phyloP scores from a whole-genome alignment of 1,284 basidiomycete genomes.

The Trichosporon ovoides region DNA sequence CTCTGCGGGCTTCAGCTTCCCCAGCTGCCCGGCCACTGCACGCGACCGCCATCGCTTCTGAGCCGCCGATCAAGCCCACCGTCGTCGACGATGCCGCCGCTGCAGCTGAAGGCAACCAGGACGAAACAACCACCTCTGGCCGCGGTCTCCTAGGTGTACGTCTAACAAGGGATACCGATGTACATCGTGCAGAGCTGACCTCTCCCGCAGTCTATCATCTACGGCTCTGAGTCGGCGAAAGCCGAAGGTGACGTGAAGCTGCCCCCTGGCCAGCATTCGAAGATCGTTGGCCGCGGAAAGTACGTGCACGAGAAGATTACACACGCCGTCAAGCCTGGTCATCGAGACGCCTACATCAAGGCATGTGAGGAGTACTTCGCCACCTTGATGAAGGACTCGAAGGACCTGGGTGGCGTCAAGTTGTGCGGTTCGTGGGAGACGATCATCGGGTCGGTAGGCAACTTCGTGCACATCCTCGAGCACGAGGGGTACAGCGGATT shows the following conservation, averaged over 20 bases:
- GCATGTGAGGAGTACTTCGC: constrained; percentile 78
- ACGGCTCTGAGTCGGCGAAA: constrained; percentile 79
- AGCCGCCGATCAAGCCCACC: not conserved
- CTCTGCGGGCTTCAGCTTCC: not conserved
- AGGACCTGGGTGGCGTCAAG: constrained; percentile 66
- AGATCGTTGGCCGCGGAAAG: constrained; percentile 76
- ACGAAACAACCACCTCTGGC: not conserved
- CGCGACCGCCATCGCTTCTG: constrained; percentile 6
- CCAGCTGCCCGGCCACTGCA: constrained; percentile 9
- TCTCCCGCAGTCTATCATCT: constrained; percentile 53
- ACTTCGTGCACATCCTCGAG: constrained; percentile 69
- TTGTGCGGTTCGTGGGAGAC: constrained; percentile 86
- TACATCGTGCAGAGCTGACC: constrained; percentile 9
- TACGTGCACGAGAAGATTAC: constrained; percentile 76
- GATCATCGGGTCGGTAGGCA: constrained; percentile 74
- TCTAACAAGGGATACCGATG: constrained; percentile 5
- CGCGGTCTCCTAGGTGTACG: not conserved
- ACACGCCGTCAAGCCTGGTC: constrained; percentile 75
- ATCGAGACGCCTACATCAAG: constrained; percentile 71
- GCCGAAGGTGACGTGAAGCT: constrained; percentile 66
- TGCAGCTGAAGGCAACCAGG: not conserved
- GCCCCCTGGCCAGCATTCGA: constrained; percentile 63
- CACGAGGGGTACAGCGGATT: constrained; percentile 83
- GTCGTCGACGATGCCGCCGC: not conserved
- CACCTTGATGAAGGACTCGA: constrained; percentile 62